Base-by-base conservation (phyloP, 169 alveolate species). In the Miamiensis avidus region DNA sequence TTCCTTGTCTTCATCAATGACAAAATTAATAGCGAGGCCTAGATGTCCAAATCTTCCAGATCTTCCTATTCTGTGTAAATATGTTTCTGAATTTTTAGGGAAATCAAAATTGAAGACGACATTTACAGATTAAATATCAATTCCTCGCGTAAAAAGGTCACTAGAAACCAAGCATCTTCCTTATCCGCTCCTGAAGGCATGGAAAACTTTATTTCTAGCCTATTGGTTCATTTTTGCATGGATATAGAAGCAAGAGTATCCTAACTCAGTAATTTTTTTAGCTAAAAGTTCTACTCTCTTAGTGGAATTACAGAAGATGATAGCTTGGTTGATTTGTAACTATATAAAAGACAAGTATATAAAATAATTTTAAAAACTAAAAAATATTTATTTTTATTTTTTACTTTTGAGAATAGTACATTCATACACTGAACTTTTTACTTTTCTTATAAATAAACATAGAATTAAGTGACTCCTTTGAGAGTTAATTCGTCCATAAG, bases 31-130 rank as follows among this genome's bases (percentile, higher is more conserved):
- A 31, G 99, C 99, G 81, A 98, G 84, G 28, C 99, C 99, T 83
- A 98, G 93, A 85, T 98, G 99, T 29, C 99, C 99, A 82, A 97
- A 98, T 86, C 99, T 97, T 27, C 99, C 99, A 27, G 99, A 98
- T 79, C 99, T 93, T 69, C 99, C 99, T 74, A 98, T 98, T 91
- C 99, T 96, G 92, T 98, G 99, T 34, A 98, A 93, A 82, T 98
- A 98, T 0, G 99, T 98, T 88, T 98, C 99, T 16, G 99, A 94
- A 90, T 97, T 95, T 88, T 98, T 98, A 11, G 99, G 99, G 97
- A 98, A 98, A 92, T 99, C 99, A 91, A 98, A 98, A 96, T 99
- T 99, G 83, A 99, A 98, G 64, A 99, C 99, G n/a, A 98, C 99
- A 94, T 98, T 98, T 76, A 99, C 99, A 33, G 99, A 95, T 86